Percentiles rank a stretch among this genome's conserved stretches.
phyloP scores from a whole-genome alignment of 1,139 yeast genomes.

The Magnusiomyces suaveolens region DNA sequence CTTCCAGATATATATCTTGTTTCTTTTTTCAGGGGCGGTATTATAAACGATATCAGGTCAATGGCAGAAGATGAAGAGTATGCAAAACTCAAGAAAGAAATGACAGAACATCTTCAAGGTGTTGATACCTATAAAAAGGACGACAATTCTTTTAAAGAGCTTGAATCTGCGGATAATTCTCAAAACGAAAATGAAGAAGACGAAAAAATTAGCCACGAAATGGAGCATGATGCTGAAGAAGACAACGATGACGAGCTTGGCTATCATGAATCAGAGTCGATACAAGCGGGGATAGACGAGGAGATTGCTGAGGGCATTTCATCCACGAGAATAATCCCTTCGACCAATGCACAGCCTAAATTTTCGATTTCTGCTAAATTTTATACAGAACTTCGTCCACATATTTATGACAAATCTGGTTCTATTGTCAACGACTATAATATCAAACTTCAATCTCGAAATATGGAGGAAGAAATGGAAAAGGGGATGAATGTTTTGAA shows the following conservation, averaged over 20 bases:
- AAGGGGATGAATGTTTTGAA: conserved; percentile 8
- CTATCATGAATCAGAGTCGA: conserved; percentile 22
- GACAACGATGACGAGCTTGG: conserved; percentile 17
- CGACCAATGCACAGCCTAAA: background rate
- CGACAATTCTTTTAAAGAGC: conserved; percentile 3
- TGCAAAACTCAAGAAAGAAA: conserved; percentile 6
- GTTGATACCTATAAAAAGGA: background rate
- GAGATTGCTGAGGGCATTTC: conserved; percentile 24
- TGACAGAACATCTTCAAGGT: background rate
- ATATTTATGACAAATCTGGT: conserved; percentile 16
- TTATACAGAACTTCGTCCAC: conserved; percentile 12
- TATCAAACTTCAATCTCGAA: background rate
- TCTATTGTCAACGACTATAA: conserved; percentile 6
- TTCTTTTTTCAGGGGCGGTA: conserved; percentile 63
- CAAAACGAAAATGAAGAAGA: conserved; percentile 5
- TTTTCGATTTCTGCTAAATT: background rate
- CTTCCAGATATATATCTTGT: conserved; percentile 39
- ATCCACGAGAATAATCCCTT: background rate
- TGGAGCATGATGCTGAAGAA: conserved; percentile 19
- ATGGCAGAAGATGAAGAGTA: conserved; percentile 14
- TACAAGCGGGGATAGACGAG: conserved; percentile 24
- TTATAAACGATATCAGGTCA: conserved; percentile 43
- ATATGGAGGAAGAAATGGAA: conserved; percentile 7
- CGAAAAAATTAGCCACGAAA: conserved; percentile 14
- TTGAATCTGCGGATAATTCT: conserved; percentile 16